Evolutionary conservation across 352 stramenopile genomes (phyloP).

Genomic region (Globisporangium middletonii): DNA sequence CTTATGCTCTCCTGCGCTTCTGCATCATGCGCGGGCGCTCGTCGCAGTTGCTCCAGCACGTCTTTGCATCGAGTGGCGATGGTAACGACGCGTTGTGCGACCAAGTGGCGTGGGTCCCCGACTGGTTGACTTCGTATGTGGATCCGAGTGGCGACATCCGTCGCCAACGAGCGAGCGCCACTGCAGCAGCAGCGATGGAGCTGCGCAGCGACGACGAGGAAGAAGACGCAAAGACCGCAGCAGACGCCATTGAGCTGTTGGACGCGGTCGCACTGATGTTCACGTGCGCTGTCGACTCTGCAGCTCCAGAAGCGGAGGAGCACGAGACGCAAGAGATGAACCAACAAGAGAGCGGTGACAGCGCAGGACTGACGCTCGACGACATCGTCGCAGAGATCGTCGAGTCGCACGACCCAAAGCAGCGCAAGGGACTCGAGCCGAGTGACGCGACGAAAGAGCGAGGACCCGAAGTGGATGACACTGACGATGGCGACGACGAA

Average conservation of each 20-base stretch:
- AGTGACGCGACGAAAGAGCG: neutral
- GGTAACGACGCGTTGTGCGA: conserved; percentile 8
- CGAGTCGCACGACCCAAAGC: neutral
- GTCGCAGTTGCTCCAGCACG: conserved; percentile 26
- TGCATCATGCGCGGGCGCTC: conserved; percentile 20
- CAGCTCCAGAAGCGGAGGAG: neutral
- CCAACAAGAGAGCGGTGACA: neutral
- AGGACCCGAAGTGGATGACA: conserved; percentile 5
- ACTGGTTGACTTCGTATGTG: conserved; percentile 39
- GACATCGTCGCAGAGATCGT: conserved; percentile 9
- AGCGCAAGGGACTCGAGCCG: neutral
- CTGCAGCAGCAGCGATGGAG: neutral
- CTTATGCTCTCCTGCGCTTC: conserved; percentile 53
- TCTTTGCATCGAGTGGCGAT: conserved; percentile 31
- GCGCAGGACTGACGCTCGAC: conserved; percentile 3
- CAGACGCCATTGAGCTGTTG: neutral
- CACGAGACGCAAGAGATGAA: neutral
- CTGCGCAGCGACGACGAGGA: too few relatives aligned
- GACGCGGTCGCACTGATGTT: conserved; percentile 9
- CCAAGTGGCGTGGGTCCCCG: conserved; percentile 39
- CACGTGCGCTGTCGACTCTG: neutral
- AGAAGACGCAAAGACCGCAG: too few relatives aligned
- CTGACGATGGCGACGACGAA: neutral
- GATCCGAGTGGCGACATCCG: conserved; percentile 28
- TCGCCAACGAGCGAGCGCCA: neutral